Percentiles rank a stretch among this genome's conserved stretches.
Evolutionary conservation across 805 yeast genomes (phyloP).

Genomic region (Teunomyces aglyptinius): DNA sequence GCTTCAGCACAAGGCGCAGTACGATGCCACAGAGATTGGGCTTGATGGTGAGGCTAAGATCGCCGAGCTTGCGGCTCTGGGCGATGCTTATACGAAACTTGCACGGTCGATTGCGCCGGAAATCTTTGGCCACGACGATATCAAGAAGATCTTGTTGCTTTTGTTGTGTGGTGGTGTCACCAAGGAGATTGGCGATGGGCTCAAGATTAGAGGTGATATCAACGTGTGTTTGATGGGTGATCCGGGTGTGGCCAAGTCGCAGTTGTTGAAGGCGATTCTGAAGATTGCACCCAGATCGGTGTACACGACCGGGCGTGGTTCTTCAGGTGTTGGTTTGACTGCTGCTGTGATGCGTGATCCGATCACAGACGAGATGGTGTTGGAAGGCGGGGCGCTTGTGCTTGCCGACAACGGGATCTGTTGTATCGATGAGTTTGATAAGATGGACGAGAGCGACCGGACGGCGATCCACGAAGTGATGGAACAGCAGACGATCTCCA

Average conservation of each 20-base stretch:
- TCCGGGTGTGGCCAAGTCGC: constrained; percentile 99
- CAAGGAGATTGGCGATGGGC: constrained; percentile 92
- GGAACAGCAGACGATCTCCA: constrained; percentile 98
- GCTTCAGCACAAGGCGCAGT: constrained; percentile 84
- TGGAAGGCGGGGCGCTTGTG: constrained; percentile 98
- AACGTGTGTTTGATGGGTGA: constrained; percentile 97
- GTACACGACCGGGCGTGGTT: constrained; percentile 97
- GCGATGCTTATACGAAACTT: constrained; percentile 73
- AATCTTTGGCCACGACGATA: constrained; percentile 90
- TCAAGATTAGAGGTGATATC: constrained; percentile 96
- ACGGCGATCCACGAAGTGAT: constrained; percentile 98
- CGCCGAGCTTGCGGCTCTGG: constrained; percentile 51
- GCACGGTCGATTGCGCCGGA: constrained; percentile 96
- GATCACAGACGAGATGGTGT: constrained; percentile 96
- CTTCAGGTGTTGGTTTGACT: constrained; percentile 97
- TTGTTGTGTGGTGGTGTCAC: constrained; percentile 94
- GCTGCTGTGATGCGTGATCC: constrained; percentile 99
- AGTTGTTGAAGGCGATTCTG: constrained; percentile 83
- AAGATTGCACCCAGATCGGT: constrained; percentile 96
- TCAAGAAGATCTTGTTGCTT: constrained; percentile 83
- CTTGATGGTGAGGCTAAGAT: constrained; percentile 57
- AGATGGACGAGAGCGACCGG: constrained; percentile 95
- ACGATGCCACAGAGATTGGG: constrained; percentile 61
- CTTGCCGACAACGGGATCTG: constrained; percentile 97
- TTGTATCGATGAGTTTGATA: constrained; percentile 98